Percentiles rank a stretch among this genome's conserved stretches.
Conservation (phyloP, 2,329 filamentous ascomycete genomes). For the Celoporthe dispersa region DNA sequence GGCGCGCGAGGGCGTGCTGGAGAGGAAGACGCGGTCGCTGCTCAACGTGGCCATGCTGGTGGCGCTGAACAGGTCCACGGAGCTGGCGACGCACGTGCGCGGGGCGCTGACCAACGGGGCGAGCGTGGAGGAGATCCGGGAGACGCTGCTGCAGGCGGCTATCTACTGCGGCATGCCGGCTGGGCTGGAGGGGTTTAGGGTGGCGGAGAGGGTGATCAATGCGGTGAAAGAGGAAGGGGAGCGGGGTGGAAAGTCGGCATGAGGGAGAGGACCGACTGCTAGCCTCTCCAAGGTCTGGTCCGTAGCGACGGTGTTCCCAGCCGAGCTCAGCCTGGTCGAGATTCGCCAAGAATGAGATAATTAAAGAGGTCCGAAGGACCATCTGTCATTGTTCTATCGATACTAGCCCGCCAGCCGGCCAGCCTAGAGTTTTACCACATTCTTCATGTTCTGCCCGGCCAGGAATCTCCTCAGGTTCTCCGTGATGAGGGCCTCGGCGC, state of each 20-base stretch:
- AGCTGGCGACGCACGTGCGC: conserved; percentile 65
- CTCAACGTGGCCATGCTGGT: conserved; percentile 66
- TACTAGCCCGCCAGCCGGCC: background rate
- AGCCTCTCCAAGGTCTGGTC: too few relatives aligned
- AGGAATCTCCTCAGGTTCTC: conserved; percentile 64
- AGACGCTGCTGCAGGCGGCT: conserved; percentile 55
- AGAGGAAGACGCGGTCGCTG: conserved; percentile 63
- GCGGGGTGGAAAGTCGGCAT: conserved; percentile 31
- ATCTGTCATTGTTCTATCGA: background rate
- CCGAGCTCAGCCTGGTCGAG: background rate
- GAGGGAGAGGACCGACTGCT: background rate
- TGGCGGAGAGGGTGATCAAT: conserved; percentile 38
- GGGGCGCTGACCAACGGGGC: conserved; percentile 67
- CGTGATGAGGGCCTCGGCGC: conserved; percentile 61
- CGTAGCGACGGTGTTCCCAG: background rate
- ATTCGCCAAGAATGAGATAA: background rate
- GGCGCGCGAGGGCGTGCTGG: conserved; percentile 62
- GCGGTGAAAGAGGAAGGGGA: conserved; percentile 37
- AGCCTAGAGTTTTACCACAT: conserved; percentile 45
- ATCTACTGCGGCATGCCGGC: conserved; percentile 50
- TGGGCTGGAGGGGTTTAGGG: conserved; percentile 46
- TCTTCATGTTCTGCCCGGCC: conserved; percentile 63
- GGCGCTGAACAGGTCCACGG: conserved; percentile 61
- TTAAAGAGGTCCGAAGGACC: background rate
- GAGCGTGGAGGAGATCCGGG: conserved; percentile 64